phyloP scores from a whole-genome alignment of 768 basidiomycete genomes.

The Boletales sp. region DNA sequence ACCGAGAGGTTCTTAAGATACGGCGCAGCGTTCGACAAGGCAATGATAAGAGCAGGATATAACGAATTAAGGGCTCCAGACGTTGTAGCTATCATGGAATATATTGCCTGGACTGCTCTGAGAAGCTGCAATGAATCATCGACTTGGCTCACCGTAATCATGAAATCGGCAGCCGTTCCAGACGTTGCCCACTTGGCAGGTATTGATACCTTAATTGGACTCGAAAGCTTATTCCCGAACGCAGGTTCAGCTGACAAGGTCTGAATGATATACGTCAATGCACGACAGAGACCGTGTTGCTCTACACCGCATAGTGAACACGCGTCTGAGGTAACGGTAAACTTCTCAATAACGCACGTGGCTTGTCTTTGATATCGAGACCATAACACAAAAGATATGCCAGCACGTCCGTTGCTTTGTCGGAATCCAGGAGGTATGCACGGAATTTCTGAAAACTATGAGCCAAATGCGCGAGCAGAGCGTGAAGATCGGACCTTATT shows the following conservation, averaged over 20 bases:
- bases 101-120: constrained; percentile 60
- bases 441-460: constrained; percentile 77
- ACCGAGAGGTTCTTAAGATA: constrained; percentile 80
- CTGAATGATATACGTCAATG: constrained; percentile 89
- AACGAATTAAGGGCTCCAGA: constrained; percentile 76
- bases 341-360: constrained; percentile 50
- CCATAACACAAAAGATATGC: constrained; percentile 77
- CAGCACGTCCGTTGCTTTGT: constrained; percentile 71
- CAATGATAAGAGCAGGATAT: constrained; percentile 90
- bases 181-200: constrained; percentile 74
- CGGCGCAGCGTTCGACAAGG: constrained; percentile 84
- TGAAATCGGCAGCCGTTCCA: constrained; percentile 80
- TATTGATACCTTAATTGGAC: constrained; percentile 58
- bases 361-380: constrained; percentile 90
- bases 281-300: constrained; percentile 86
- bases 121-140: constrained; percentile 6
- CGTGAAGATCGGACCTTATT: constrained; percentile 67
- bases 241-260: constrained; percentile 80
- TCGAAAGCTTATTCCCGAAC: constrained; percentile 70
- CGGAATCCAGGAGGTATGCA: constrained; percentile 73
- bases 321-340: not conserved
- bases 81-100: constrained; percentile 85
- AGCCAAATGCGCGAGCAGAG: not conserved
- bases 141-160: constrained; percentile 65
- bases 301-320: constrained; percentile 44